Evolutionary conservation across 2,329 filamentous ascomycete species (phyloP).

Genomic region (Westerdykella ornata): DNA sequence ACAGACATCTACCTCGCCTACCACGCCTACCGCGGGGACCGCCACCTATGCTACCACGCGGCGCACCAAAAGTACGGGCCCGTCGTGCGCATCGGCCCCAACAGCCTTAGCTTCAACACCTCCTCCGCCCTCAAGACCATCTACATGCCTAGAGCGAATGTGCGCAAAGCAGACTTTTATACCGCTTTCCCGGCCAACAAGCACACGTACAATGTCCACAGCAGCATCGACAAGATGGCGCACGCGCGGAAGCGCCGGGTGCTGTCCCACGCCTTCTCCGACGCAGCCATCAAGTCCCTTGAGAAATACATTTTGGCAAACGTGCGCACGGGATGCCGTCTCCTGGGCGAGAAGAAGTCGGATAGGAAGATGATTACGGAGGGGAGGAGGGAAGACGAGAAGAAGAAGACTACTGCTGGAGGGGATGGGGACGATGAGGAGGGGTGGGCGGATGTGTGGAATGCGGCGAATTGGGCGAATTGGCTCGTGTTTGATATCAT

Average conservation of each 20-base stretch:
- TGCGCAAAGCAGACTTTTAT: conserved; percentile 47
- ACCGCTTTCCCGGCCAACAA: conserved; percentile 42
- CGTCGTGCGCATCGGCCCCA: conserved; percentile 72
- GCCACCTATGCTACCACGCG: conserved; percentile 65
- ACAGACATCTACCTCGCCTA: conserved; percentile 45
- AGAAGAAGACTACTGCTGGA: conserved; percentile 1
- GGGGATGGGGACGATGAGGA: conserved; percentile 8
- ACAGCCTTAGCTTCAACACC: conserved; percentile 71
- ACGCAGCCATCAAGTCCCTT: conserved; percentile 41
- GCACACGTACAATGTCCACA: conserved; percentile 40
- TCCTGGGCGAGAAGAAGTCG: conserved; percentile 26
- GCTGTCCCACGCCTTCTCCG: conserved; percentile 43
- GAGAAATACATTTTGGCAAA: conserved; percentile 43
- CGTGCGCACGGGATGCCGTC: conserved; percentile 37
- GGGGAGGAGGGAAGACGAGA: conserved; percentile 8
- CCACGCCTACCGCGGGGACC: conserved; percentile 66
- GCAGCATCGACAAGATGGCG: conserved; percentile 40
- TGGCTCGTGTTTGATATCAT: conserved; percentile 49
- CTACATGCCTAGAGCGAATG: conserved; percentile 44
- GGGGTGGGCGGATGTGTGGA: conserved; percentile 39
- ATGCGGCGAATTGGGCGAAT: conserved; percentile 42
- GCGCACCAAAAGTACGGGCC: conserved; percentile 64
- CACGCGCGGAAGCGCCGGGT: conserved; percentile 45
- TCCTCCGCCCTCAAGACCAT: conserved; percentile 47
- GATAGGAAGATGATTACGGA: conserved; percentile 2